These are phyloP conservation scores for Rosa multiflora DNA, from an alignment of 306 rosid species.

Conservation along the genomic window DNA sequence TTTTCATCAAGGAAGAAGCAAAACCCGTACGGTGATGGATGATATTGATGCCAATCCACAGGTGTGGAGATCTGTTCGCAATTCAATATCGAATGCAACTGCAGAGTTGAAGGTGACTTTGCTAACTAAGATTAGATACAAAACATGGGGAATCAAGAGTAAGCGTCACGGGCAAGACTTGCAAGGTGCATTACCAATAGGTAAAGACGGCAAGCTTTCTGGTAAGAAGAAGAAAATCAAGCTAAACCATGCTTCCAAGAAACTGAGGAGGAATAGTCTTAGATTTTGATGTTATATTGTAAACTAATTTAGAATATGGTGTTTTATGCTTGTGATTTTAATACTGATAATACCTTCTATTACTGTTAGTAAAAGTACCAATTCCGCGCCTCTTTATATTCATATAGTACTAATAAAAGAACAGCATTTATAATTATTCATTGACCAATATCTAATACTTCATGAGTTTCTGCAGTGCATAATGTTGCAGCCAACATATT, in stretches of 20 bases:
- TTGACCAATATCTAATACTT: neutral
- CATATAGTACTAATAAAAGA: neutral
- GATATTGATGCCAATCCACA: conserved; percentile 13
- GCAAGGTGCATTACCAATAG: conserved; percentile 32
- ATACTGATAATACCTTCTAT: neutral
- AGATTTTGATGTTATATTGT: neutral
- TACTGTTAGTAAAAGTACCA: neutral
- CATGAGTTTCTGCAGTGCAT: neutral
- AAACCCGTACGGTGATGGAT: neutral
- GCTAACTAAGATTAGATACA: conserved; percentile 32
- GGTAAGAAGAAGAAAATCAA: conserved; percentile 39
- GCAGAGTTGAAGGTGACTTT: conserved; percentile 40
- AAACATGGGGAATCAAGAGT: conserved; percentile 54
- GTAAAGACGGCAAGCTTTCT: conserved; percentile 45
- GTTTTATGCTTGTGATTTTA: neutral
- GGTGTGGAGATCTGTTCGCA: conserved; percentile 30
- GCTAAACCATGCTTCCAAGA: conserved; percentile 19
- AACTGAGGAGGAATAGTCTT: conserved; percentile 6
- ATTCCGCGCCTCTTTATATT: neutral
- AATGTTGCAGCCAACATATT: neutral
- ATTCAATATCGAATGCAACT: conserved; percentile 40
- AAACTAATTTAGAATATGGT: neutral
- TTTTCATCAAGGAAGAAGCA: conserved; percentile 33
- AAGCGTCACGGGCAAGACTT: conserved; percentile 36
- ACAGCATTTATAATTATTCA: neutral